phyloP scores from a whole-genome alignment of 2,329 filamentous ascomycete species.

The Xylaria sp. region DNA sequence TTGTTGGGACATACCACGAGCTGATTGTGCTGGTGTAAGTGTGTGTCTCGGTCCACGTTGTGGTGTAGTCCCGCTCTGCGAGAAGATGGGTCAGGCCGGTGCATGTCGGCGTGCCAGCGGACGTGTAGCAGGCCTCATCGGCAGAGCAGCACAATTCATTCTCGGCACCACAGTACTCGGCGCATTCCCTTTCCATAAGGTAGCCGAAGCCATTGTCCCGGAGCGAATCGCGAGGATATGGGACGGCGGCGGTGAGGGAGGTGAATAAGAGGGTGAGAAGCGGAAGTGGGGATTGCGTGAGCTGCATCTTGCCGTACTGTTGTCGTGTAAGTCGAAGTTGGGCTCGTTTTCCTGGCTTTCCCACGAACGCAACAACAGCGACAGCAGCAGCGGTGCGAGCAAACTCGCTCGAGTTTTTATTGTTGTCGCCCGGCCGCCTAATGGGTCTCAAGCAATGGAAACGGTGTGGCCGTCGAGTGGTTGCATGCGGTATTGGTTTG shows the following conservation, averaged over 20 bases:
- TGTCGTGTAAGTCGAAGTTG: conserved; percentile 31
- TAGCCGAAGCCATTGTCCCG: conserved; percentile 61
- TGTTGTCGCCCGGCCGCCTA: conserved; percentile 17
- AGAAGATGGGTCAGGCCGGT: conserved; percentile 44
- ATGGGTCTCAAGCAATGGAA: conserved; percentile 10
- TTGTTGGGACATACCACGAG: conserved; percentile 59
- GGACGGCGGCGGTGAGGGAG: conserved; percentile 54
- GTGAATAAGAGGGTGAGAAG: conserved; percentile 55
- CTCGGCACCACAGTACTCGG: conserved; percentile 63
- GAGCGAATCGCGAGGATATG: conserved; percentile 61
- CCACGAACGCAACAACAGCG: conserved; percentile 24
- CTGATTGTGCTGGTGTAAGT: conserved; percentile 69
- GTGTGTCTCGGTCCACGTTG: conserved; percentile 69
- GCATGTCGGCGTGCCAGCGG: conserved; percentile 62
- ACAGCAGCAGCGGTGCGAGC: conserved; percentile 22
- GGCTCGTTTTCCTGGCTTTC: neutral
- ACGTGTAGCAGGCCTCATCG: conserved; percentile 62
- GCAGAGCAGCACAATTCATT: conserved; percentile 65
- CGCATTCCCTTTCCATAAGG: conserved; percentile 61
- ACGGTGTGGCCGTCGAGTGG: conserved; percentile 23
- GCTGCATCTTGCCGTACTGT: conserved; percentile 50
- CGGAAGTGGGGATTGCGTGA: conserved; percentile 42
- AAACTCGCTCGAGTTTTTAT: conserved; percentile 27
- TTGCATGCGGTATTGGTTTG: conserved; percentile 22
- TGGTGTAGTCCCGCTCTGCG: conserved; percentile 56